Percentiles rank a stretch among this genome's conserved stretches.
These are phyloP conservation scores for Penicillium pancosmium DNA, from an alignment of 495 filamentous ascomycete genomes.

Conservation along the genomic window DNA sequence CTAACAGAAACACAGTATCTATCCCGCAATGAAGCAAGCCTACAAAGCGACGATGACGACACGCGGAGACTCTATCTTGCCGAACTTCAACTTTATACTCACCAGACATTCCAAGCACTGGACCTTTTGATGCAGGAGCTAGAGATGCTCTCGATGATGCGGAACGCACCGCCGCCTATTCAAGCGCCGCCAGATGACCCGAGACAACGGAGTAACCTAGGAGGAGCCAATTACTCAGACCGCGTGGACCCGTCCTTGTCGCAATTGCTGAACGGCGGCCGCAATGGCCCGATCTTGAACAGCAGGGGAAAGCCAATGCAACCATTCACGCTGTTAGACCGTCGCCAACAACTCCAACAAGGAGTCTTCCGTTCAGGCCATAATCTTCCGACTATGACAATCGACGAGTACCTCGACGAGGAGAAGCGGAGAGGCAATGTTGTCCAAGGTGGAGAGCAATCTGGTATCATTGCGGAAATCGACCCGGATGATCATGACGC, in stretches of 20 bases:
- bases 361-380: slow-evolving; percentile 92
- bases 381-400: slow-evolving; percentile 94
- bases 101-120: slow-evolving; percentile 81
- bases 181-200: slow-evolving; percentile 48
- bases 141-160: slow-evolving; percentile 76
- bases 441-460: slow-evolving; percentile 77
- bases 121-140: slow-evolving; percentile 84
- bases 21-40: slow-evolving; percentile 57
- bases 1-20: slow-evolving; percentile 53
- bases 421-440: slow-evolving; percentile 86
- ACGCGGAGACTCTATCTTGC: slow-evolving; percentile 78
- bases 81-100: slow-evolving; percentile 68
- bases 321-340: slow-evolving; percentile 85
- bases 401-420: slow-evolving; percentile 96
- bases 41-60: slow-evolving; percentile 75
- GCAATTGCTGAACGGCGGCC: slow-evolving; percentile 53
- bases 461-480: slow-evolving; percentile 65
- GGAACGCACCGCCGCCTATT: slow-evolving; percentile 40
- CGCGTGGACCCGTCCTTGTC: slow-evolving; percentile 69
- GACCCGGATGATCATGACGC: slow-evolving; percentile 89
- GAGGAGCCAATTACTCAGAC: slow-evolving; percentile 64
- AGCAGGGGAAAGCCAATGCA: slow-evolving; percentile 82
- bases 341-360: slow-evolving; percentile 71
- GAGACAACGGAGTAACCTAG: slow-evolving; percentile 44
- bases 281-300: slow-evolving; percentile 76